Evolutionary conservation across 148 eudicot species (phyloP).

Genomic region (Talinum fruticosum): DNA sequence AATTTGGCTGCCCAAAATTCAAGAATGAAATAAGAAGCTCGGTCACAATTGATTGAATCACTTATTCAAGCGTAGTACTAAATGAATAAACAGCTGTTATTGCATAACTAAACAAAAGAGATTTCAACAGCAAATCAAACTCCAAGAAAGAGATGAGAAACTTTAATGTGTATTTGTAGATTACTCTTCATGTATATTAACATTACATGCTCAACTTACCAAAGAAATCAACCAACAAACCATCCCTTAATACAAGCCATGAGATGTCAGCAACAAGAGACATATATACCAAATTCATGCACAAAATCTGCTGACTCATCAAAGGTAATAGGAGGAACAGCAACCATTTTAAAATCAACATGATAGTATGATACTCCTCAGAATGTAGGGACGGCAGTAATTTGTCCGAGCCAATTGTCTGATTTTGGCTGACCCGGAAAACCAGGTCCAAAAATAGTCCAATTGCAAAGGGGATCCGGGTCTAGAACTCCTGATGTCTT

Average conservation of each 20-base stretch:
- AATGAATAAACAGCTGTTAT: background rate
- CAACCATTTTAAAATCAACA: background rate
- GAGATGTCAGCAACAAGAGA: background rate
- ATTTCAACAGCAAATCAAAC: background rate
- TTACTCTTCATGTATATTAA: background rate
- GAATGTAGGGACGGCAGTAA: background rate
- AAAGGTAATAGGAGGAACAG: background rate
- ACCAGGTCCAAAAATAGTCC: no score
- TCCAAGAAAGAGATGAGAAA: background rate
- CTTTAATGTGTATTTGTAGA: background rate
- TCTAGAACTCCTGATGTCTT: no score
- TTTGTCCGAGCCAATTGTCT: no score
- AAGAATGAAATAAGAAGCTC: slow-evolving; percentile 11
- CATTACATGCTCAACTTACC: background rate
- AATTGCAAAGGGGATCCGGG: no score
- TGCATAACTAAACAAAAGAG: background rate
- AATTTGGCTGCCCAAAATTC: slow-evolving; percentile 77
- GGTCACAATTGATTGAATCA: background rate
- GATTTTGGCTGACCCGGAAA: no score
- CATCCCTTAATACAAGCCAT: background rate
- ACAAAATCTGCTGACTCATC: background rate
- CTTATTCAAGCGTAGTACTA: slow-evolving; percentile 4
- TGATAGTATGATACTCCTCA: background rate
- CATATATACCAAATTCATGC: background rate
- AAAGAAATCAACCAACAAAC: background rate